Evolutionary conservation across 495 filamentous ascomycete genomes (phyloP).

Genomic region (Xylaria bambusicola): DNA sequence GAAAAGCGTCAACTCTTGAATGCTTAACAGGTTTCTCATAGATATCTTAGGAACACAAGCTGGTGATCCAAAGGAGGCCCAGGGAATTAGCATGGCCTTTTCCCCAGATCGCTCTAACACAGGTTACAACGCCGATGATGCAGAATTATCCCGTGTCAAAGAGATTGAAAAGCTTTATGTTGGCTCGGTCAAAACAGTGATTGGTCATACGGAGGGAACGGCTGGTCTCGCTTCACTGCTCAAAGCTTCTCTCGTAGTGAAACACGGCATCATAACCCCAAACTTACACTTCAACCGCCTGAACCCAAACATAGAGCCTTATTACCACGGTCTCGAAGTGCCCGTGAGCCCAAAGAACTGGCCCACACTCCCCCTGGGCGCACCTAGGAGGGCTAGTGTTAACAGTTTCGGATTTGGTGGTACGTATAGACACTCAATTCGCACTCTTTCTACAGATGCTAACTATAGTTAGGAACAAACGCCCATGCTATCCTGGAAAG

Average conservation of each 20-base stretch:
- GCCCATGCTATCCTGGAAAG: neutral
- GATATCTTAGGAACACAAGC: neutral
- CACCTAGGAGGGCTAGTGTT: constrained; percentile 50
- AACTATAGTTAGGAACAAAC: neutral
- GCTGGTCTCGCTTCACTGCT: constrained; percentile 58
- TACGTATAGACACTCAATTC: constrained; percentile 38
- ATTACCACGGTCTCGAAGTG: constrained; percentile 41
- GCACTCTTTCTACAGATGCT: neutral
- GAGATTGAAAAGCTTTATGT: constrained; percentile 43
- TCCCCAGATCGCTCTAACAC: neutral
- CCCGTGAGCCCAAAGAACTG: neutral
- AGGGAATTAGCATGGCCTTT: neutral
- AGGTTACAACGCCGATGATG: too few species aligned
- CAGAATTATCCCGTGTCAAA: neutral
- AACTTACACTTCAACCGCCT: constrained; percentile 57
- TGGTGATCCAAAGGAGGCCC: constrained; percentile 49
- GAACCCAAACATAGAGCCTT: constrained; percentile 49
- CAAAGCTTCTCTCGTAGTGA: constrained; percentile 57
- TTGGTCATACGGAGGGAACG: constrained; percentile 58
- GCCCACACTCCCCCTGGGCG: neutral
- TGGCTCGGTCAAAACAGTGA: constrained; percentile 58
- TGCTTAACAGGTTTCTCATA: constrained; percentile 16
- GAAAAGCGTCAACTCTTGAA: constrained; percentile 20
- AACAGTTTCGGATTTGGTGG: constrained; percentile 68
- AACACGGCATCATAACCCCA: constrained; percentile 54